These are phyloP conservation scores for Cenococcum geophilum DNA, from an alignment of 495 filamentous ascomycete genomes.

Conservation along the genomic window DNA sequence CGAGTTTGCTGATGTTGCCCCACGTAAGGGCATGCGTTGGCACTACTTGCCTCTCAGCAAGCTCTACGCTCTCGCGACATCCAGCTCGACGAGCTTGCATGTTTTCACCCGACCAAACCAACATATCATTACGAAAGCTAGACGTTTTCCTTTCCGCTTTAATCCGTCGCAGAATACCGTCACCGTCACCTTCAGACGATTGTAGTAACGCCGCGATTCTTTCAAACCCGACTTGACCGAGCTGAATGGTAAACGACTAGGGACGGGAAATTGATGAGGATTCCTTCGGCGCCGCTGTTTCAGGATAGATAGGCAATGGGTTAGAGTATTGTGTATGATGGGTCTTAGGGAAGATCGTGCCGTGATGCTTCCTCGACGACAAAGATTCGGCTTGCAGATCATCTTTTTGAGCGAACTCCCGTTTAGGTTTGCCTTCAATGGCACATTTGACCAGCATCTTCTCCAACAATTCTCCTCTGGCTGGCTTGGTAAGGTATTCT, in stretches of 20 bases:
- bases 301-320: conserved; percentile 13
- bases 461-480: not conserved
- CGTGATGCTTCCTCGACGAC: not conserved
- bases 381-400: conserved; percentile 13
- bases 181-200: conserved; percentile 27
- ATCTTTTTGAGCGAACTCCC: conserved; percentile 1
- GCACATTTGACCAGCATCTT: conserved; percentile 50
- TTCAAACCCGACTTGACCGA: conserved; percentile 26
- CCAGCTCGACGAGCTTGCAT: conserved; percentile 13
- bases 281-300: conserved; percentile 20
- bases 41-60: no score
- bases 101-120: conserved; percentile 40
- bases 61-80: not conserved
- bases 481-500: conserved; percentile 35
- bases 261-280: not conserved
- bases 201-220: conserved; percentile 22
- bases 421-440: conserved; percentile 34
- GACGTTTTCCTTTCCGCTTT: conserved; percentile 45
- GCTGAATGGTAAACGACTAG: conserved; percentile 13
- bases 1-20: no score
- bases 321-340: conserved; percentile 16
- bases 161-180: conserved; percentile 33
- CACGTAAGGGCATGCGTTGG: no score
- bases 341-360: conserved; percentile 7
- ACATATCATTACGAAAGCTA: conserved; percentile 43